Conservation (phyloP, 345 rosid genomes). For the Pelargonium nanum region DNA sequence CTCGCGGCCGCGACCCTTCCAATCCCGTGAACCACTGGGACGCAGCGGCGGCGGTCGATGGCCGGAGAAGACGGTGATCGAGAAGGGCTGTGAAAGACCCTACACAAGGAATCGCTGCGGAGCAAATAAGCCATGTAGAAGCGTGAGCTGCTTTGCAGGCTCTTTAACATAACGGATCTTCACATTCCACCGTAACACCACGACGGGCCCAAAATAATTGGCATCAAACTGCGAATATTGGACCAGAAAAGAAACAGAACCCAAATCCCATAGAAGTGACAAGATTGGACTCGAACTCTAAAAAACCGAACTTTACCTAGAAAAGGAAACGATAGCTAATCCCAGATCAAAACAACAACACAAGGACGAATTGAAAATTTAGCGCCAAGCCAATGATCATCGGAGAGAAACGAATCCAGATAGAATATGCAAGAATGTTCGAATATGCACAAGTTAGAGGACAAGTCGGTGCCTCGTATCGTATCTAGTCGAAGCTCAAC, state of each 20-base stretch:
- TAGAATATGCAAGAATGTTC: not conserved
- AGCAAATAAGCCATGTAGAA: slow-evolving; percentile 11
- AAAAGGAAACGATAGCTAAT: not conserved
- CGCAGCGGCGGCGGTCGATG: slow-evolving; percentile 4
- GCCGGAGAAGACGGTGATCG: not conserved
- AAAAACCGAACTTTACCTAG: not conserved
- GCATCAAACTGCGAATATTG: not conserved
- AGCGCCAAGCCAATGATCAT: too few relatives aligned
- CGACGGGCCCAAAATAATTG: not conserved
- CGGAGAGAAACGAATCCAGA: not conserved
- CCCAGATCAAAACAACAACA: not conserved
- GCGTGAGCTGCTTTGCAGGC: not conserved
- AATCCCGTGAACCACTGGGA: slow-evolving; percentile 11
- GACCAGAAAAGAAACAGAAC: not conserved
- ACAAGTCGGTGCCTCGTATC: not conserved
- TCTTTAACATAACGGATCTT: not conserved
- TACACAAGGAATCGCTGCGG: slow-evolving; percentile 14
- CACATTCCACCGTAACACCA: not conserved
- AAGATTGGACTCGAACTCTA: not conserved
- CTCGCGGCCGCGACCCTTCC: too few relatives aligned
- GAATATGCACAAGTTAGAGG: too few relatives aligned
- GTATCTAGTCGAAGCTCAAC: not conserved
- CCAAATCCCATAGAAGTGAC: not conserved
- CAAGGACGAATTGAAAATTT: not conserved
- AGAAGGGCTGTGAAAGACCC: slow-evolving; percentile 9